Evolutionary conservation across 164 flowering plant genomes (phyloP).

Genomic region (Vitis amurensis): DNA sequence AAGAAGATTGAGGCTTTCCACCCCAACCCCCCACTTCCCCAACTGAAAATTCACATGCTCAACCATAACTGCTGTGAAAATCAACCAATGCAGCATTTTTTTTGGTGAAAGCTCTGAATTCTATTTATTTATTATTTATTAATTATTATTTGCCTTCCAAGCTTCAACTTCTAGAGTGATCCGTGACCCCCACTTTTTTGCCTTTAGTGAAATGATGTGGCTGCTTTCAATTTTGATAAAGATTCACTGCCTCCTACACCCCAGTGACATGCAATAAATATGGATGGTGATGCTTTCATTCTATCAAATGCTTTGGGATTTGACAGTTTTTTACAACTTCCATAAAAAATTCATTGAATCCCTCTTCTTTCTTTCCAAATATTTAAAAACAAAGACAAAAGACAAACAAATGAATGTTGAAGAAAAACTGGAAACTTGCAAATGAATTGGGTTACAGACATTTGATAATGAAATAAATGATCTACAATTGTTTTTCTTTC

Average conservation of each 20-base stretch:
- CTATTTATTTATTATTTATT: background rate
- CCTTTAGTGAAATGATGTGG: too few species aligned
- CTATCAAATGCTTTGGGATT: too few species aligned
- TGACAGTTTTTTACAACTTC: too few species aligned
- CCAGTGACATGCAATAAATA: background rate
- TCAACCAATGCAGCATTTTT: background rate
- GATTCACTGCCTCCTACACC: background rate
- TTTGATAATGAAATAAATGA: too few species aligned
- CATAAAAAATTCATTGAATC: too few species aligned
- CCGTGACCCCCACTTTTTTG: slow-evolving; percentile 21
- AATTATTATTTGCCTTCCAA: background rate
- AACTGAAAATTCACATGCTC: slow-evolving; percentile 32
- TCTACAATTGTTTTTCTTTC: too few species aligned
- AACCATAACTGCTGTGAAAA: slow-evolving; percentile 1
- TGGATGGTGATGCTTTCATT: too few species aligned
- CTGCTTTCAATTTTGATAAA: background rate
- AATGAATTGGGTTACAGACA: too few species aligned
- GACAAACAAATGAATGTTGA: too few species aligned
- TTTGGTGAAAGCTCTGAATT: background rate
- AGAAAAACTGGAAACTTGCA: too few species aligned
- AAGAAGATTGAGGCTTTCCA: background rate
- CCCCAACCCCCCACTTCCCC: background rate
- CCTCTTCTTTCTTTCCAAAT: too few species aligned
- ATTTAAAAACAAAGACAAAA: too few species aligned
- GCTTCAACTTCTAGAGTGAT: slow-evolving; percentile 36